phyloP scores from a whole-genome alignment of 2,329 filamentous ascomycete genomes.

The Trichoderma atroviride region DNA sequence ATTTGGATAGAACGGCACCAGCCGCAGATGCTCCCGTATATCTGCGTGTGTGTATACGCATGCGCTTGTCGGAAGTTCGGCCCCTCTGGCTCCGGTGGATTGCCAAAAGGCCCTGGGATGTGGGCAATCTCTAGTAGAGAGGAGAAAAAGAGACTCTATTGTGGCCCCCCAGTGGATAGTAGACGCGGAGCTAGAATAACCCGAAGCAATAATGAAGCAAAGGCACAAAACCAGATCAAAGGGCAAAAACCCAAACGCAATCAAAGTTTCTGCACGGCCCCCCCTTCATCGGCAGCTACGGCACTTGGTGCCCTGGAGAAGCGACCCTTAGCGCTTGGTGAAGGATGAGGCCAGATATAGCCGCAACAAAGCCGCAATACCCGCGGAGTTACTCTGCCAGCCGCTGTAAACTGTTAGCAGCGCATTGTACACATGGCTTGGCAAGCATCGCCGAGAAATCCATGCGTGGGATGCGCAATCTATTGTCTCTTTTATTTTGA shows the following conservation, averaged over 20 bases:
- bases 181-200: neutral
- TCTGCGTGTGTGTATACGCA: neutral
- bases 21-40: neutral
- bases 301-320: slow-evolving; percentile 35
- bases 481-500: neutral
- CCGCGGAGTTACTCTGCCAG: slow-evolving; percentile 28
- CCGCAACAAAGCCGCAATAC: slow-evolving; percentile 38
- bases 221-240: neutral
- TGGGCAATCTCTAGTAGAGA: neutral
- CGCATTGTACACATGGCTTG: neutral
- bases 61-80: slow-evolving; percentile 16
- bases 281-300: slow-evolving; percentile 36
- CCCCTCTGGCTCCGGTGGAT: neutral
- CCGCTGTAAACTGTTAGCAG: neutral
- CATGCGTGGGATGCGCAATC: neutral
- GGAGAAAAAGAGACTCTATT: neutral
- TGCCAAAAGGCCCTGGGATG: neutral
- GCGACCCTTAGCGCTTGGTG: slow-evolving; percentile 26
- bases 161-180: neutral
- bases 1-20: slow-evolving; percentile 14
- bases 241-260: neutral
- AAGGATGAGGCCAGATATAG: slow-evolving; percentile 32
- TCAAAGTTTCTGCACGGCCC: slow-evolving; percentile 8
- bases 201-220: neutral
- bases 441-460: slow-evolving; percentile 9